Evolutionary conservation across 208 protist species (phyloP), one percentile per base, ranked within the genome.

Genomic region (Crithidia mellificae): DNA sequence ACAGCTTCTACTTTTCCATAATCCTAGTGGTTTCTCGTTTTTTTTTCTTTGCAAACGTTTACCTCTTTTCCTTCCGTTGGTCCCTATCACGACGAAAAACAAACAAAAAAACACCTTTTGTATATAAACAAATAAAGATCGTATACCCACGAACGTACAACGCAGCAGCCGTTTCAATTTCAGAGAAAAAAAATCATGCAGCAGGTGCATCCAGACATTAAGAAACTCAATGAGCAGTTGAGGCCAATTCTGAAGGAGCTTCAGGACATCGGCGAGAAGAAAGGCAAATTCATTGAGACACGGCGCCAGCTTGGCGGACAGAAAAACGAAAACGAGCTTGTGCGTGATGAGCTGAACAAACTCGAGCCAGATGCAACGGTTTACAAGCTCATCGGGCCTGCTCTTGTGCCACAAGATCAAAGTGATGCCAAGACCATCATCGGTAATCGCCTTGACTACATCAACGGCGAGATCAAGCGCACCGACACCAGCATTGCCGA

Each of bases 351-450:
- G 72, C 83, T 98, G 38, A 92, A 95, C 55, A 83, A 88, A 22
- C 68, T 98, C 51, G 94, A 98, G 55, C 78, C 78, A 0, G 93
- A 96, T 38, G 93, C 90, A 2, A 84, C 74, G 30, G 93, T 98
- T 30, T 98, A 97, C 74, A 98, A 98, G 72, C 86, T 98, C 15
- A 97, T 98, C 56, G 96, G 96, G 14, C 95, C 96, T 32, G 96
- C 90, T 22, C 87, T 98, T 44, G 88, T 98, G 46, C 89, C 89
- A 8, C 95, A 98, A 65, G 94, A 97, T 50, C 87, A 90, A 63
- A 84, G 68, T 32, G 96, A 98, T 66, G 96, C 92, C 14, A 96
- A 92, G 68, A 84, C 78, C 19, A 96, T 97, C 54, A 87, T 98
- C 7, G 68, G 77, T 29, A 96, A 94, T 55, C 90, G 96, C 51